Evolutionary conservation across 768 basidiomycete species (phyloP).

Genomic region (Suillus americanus): DNA sequence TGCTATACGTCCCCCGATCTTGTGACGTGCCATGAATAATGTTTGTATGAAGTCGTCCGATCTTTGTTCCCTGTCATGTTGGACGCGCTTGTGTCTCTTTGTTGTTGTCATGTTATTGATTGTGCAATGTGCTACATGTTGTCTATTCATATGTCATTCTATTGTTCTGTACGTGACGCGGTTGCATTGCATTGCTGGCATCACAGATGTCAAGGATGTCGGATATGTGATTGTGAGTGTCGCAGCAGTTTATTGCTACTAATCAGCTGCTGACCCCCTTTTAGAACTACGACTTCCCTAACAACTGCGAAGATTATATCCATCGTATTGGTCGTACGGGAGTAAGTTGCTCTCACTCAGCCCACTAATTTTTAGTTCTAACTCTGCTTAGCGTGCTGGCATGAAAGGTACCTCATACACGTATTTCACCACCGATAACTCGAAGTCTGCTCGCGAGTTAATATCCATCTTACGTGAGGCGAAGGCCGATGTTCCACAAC

Average conservation of each 20-base stretch:
- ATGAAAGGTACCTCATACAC: conserved; percentile 92
- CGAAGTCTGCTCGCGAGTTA: conserved; percentile 92
- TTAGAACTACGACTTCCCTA: conserved; percentile 97
- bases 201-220: conserved; percentile 97
- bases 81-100: conserved; percentile 32
- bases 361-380: conserved; percentile 16
- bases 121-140: conserved; percentile 33
- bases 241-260: conserved; percentile 4
- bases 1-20: conserved; percentile 4
- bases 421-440: conserved; percentile 96
- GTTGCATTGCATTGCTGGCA: conserved; percentile 32
- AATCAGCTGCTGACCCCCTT: conserved; percentile 10
- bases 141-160: conserved; percentile 12
- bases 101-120: conserved; percentile 30
- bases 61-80: conserved; percentile 21
- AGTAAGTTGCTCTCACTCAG: conserved; percentile 40
- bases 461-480: conserved; percentile 84
- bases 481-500: conserved; percentile 81
- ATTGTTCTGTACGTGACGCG: conserved; percentile 25
- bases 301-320: conserved; percentile 97
- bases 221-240: conserved; percentile 89
- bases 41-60: conserved; percentile 1
- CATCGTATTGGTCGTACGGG: conserved; percentile 99
- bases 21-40: conserved; percentile 6
- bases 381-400: conserved; percentile 69